phyloP scores from a whole-genome alignment of 345 rosid genomes.

The Angophora floribunda region DNA sequence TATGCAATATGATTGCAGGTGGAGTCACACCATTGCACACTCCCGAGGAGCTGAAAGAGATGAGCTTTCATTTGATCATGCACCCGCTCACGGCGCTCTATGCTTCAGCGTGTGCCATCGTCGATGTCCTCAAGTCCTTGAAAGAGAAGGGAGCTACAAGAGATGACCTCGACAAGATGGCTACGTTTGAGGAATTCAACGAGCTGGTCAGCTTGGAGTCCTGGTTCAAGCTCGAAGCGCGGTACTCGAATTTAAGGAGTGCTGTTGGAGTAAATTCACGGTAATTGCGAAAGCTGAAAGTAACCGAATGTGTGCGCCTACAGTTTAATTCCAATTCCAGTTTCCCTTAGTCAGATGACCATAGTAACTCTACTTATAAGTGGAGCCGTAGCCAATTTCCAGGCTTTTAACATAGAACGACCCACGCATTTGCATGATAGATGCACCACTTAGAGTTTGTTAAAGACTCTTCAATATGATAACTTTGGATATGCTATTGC shows the following conservation, averaged over 20 bases:
- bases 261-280: not conserved
- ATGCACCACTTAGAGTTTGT: not conserved
- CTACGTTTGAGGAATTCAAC: constrained; percentile 35
- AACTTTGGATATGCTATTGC: not conserved
- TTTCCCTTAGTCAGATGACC: not conserved
- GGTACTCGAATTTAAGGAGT: constrained; percentile 6
- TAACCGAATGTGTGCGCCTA: not conserved
- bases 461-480: not conserved
- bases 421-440: not conserved
- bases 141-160: constrained; percentile 29
- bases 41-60: constrained; percentile 37
- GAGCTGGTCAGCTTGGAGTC: constrained; percentile 27
- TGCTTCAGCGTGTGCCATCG: constrained; percentile 29
- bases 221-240: constrained; percentile 34
- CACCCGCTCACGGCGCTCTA: constrained; percentile 25
- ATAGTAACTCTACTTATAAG: not conserved
- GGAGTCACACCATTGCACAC: constrained; percentile 41
- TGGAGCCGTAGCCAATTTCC: not conserved
- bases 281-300: not conserved
- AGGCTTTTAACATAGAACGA: not conserved
- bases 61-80: constrained; percentile 35
- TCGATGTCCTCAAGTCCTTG: constrained; percentile 30
- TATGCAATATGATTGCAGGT: constrained; percentile 49
- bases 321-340: not conserved
- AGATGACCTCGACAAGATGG: constrained; percentile 27